Conservation (phyloP, 2,329 filamentous ascomycete genomes). For the Boeremia lycopersici region DNA sequence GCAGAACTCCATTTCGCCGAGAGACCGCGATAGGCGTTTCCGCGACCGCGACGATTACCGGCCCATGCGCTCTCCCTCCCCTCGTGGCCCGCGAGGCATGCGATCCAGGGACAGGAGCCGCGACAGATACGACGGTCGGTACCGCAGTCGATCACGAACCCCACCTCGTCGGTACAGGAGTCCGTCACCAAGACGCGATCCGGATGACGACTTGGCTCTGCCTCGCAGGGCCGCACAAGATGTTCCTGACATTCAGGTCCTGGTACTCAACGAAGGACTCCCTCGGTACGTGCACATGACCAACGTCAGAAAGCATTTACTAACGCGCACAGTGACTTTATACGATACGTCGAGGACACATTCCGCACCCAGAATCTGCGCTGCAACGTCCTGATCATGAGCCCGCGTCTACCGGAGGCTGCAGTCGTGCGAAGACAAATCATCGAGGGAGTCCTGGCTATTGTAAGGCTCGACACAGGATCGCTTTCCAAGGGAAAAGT, state of each 20-base stretch:
- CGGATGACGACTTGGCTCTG: slow-evolving; percentile 69
- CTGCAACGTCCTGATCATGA: slow-evolving; percentile 79
- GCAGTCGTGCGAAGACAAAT: slow-evolving; percentile 85
- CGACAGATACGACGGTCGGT: slow-evolving; percentile 59
- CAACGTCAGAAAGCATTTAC: not conserved
- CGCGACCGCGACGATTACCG: slow-evolving; percentile 65
- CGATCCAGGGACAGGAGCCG: slow-evolving; percentile 47
- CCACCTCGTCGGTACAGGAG: slow-evolving; percentile 68
- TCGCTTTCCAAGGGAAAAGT: slow-evolving; percentile 76
- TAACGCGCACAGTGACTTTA: slow-evolving; percentile 65
- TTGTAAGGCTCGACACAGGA: slow-evolving; percentile 74
- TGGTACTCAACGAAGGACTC: slow-evolving; percentile 75
- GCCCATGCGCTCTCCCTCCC: slow-evolving; percentile 54
- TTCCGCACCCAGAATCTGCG: slow-evolving; percentile 75
- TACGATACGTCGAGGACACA: slow-evolving; percentile 78
- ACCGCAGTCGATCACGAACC: slow-evolving; percentile 70
- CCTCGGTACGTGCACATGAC: slow-evolving; percentile 32
- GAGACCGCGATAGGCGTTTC: slow-evolving; percentile 61
- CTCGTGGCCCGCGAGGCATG: slow-evolving; percentile 46
- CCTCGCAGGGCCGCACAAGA: slow-evolving; percentile 74
- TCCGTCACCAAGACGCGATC: slow-evolving; percentile 68
- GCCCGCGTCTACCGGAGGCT: slow-evolving; percentile 75
- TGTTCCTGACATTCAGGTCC: slow-evolving; percentile 87
- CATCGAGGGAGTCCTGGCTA: slow-evolving; percentile 84
- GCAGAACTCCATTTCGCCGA: slow-evolving; percentile 44